A percentile compares a stretch with the other conserved stretches of the same genome.
Evolutionary conservation across 768 basidiomycete genomes (phyloP).

Genomic region (Stropharia rugosoannulata): DNA sequence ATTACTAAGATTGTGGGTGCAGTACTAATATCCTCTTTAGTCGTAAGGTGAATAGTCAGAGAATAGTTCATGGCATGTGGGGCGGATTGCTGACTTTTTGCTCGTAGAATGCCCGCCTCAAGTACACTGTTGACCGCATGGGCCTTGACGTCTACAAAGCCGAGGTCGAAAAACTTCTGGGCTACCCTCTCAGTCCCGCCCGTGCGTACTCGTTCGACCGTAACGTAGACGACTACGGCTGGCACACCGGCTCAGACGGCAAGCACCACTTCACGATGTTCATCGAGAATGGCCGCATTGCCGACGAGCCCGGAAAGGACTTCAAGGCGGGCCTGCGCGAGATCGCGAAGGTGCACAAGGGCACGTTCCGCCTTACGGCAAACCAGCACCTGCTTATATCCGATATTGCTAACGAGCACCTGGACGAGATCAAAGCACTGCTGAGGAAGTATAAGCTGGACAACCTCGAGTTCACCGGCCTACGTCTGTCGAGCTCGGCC

Average conservation of each 20-base stretch:
- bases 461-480: conserved; percentile 73
- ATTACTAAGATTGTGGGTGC: conserved; percentile 11
- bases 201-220: conserved; percentile 80
- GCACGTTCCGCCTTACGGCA: conserved; percentile 87
- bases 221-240: conserved; percentile 94
- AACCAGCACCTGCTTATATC: conserved; percentile 94
- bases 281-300: conserved; percentile 97
- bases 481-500: conserved; percentile 88
- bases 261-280: conserved; percentile 90
- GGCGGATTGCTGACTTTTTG: conserved; percentile 9
- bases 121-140: conserved; percentile 97
- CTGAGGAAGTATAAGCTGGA: conserved; percentile 88
- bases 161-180: conserved; percentile 88
- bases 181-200: conserved; percentile 71
- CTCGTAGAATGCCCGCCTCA: conserved; percentile 78
- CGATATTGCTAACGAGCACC: conserved; percentile 72
- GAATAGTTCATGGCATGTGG: background rate
- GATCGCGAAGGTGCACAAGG: conserved; percentile 94
- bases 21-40: conserved; percentile 27
- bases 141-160: conserved; percentile 83
- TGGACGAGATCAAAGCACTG: conserved; percentile 75
- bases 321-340: conserved; percentile 93
- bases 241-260: conserved; percentile 86
- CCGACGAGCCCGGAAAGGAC: conserved; percentile 85
- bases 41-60: conserved; percentile 46